phyloP scores from a whole-genome alignment of 257 asterid species.

The Gynochthodes officinalis region DNA sequence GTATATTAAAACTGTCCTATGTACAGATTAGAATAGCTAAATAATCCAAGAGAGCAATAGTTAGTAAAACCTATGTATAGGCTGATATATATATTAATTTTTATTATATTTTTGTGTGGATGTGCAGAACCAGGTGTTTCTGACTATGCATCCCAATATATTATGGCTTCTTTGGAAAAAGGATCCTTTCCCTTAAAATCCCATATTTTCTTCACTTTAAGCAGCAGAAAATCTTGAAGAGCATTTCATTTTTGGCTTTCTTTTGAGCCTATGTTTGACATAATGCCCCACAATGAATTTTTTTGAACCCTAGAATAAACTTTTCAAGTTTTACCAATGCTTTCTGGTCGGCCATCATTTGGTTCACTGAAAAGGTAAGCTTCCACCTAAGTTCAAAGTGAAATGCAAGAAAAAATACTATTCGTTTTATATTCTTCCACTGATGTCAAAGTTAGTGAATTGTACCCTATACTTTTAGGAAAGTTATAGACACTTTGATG shows the following conservation, averaged over 20 bases:
- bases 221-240: constrained; percentile 37
- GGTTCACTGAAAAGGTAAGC: constrained; percentile 26
- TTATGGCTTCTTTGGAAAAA: constrained; percentile 20
- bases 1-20: no score
- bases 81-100: background rate
- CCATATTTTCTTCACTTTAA: constrained; percentile 31
- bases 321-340: constrained; percentile 39
- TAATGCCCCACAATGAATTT: constrained; percentile 31
- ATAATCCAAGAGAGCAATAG: no score
- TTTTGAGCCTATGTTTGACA: constrained; percentile 21
- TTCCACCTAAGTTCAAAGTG: constrained; percentile 43
- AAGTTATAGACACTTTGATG: constrained; percentile 40
- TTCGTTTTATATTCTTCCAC: constrained; percentile 26
- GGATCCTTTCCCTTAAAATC: constrained; percentile 20
- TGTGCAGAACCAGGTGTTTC: constrained; percentile 1
- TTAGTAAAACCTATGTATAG: no score
- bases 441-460: constrained; percentile 31
- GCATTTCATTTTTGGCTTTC: constrained; percentile 19
- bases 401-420: constrained; percentile 27
- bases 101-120: background rate
- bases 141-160: constrained; percentile 25
- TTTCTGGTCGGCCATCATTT: constrained; percentile 53
- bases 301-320: constrained; percentile 17
- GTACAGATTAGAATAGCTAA: no score
- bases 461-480: constrained; percentile 15